phyloP scores from a whole-genome alignment of 2,329 filamentous ascomycete species.

The Macrophomina pseudophaseolina region DNA sequence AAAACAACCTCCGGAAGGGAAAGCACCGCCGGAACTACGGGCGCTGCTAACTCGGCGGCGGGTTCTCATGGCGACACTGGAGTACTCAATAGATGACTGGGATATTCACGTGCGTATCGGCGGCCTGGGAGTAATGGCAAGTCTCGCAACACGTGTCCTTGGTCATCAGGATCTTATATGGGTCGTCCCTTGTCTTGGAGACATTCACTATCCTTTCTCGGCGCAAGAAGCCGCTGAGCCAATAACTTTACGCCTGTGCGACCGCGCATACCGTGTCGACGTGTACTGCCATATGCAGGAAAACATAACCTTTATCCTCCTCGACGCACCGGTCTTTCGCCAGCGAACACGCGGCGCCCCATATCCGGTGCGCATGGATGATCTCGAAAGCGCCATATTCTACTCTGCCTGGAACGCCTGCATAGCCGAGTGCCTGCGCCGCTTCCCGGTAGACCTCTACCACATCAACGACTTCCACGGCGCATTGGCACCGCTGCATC shows the following conservation, averaged over 20 bases:
- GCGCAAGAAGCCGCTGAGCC: conserved; percentile 62
- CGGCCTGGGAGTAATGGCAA: conserved; percentile 72
- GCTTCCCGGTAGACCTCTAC: conserved; percentile 67
- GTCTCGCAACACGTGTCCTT: conserved; percentile 69
- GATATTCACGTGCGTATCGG: conserved; percentile 74
- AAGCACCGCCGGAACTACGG: conserved; percentile 37
- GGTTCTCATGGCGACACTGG: conserved; percentile 68
- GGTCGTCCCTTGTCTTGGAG: conserved; percentile 58
- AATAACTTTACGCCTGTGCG: conserved; percentile 48
- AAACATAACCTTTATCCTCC: conserved; percentile 58
- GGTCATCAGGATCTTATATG: conserved; percentile 68
- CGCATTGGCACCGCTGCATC: conserved; percentile 66
- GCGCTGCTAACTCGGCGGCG: not conserved
- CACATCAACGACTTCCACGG: conserved; percentile 70
- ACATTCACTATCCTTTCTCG: conserved; percentile 63
- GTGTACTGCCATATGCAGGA: too few species aligned
- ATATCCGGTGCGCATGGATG: conserved; percentile 72
- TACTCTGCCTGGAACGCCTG: conserved; percentile 74
- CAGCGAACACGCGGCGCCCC: conserved; percentile 67
- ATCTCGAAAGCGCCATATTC: conserved; percentile 66
- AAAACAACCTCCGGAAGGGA: not conserved
- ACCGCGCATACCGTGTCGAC: too few species aligned
- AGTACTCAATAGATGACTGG: conserved; percentile 75
- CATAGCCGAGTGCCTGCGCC: conserved; percentile 66
- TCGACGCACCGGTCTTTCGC: conserved; percentile 70